Percentiles rank a stretch among this genome's conserved stretches.
Evolutionary conservation across 257 asterid genomes (phyloP).

Genomic region (Anisodus tanguticus): DNA sequence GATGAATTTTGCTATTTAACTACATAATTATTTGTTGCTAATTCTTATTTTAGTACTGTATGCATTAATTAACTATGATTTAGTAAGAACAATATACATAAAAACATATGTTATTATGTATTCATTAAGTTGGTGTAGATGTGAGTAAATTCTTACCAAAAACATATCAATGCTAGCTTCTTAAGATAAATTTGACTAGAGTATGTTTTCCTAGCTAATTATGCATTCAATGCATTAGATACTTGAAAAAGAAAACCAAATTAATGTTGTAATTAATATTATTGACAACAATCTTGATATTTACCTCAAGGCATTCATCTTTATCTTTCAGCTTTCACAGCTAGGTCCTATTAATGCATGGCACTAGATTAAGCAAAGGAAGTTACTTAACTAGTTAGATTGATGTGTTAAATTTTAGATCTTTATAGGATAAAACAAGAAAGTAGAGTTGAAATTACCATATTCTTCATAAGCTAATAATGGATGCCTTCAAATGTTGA

Average conservation of each 20-base stretch:
- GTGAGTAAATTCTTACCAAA: too few relatives aligned
- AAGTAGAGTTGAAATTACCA: not conserved
- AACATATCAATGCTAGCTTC: not conserved
- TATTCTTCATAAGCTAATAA: not conserved
- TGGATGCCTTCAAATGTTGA: not conserved
- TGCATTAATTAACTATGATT: too few relatives aligned
- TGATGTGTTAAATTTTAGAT: not conserved
- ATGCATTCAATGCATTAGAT: not conserved
- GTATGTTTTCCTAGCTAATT: constrained; percentile 5
- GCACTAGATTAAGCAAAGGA: not conserved
- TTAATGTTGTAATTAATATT: not conserved
- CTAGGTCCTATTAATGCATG: not conserved
- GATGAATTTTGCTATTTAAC: too few relatives aligned
- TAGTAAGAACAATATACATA: too few relatives aligned
- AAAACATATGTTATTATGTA: too few relatives aligned
- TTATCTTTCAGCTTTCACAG: not conserved
- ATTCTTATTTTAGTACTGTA: too few relatives aligned
- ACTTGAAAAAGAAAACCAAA: not conserved
- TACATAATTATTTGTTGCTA: too few relatives aligned
- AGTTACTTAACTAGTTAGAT: not conserved
- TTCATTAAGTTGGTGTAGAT: too few relatives aligned
- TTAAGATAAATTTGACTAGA: not conserved
- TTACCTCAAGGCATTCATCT: not conserved
- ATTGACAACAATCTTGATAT: not conserved
- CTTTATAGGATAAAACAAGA: not conserved